Evolutionary conservation across 495 filamentous ascomycete genomes (phyloP), one percentile per base, ranked within the genome.

Genomic region (Penicillium steckii): DNA sequence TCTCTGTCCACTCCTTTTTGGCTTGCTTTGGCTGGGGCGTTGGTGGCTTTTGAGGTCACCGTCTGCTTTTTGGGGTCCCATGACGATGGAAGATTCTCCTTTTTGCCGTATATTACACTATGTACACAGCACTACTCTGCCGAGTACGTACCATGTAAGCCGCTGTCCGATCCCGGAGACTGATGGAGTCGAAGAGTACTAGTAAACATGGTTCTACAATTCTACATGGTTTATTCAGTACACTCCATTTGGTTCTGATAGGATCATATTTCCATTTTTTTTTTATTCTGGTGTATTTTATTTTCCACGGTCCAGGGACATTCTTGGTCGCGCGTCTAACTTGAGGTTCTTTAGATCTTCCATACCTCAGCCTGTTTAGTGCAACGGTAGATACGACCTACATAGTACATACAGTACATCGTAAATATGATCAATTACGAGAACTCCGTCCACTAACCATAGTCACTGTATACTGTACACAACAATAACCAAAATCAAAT

Each of bases 101-200:
- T 35, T 33, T 46, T 26, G 13, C 18, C 8, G 17, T 29, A 37
- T 37, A 12, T 32, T 12, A 13, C 29, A 9, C n/a, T n/a, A n/a
- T n/a, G n/a, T n/a, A n/a, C n/a, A n/a, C n/a, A n/a, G n/a, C n/a
- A n/a, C n/a, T n/a, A n/a, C 10, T 32, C 8, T 32, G 9, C n/a
- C 29, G 29, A 32, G 10, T 32, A n/a, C n/a, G n/a, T n/a, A n/a
- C n/a, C n/a, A n/a, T 38, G 19, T 17, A 6, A 3, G 17, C 15
- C 17, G 48, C 44, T 48, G 50, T 67, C 62, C 64, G 62, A 67
- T 69, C 52, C 52, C 68, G 66, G 65, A 61, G 63, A n/a, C n/a
- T n/a, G n/a, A n/a, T n/a, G n/a, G n/a, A n/a, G n/a, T n/a, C n/a
- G n/a, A n/a, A n/a, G n/a, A n/a, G n/a, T n/a, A n/a, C n/a, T n/a